Evolutionary conservation across 306 rosid genomes (phyloP).

Genomic region (Myrica gale): DNA sequence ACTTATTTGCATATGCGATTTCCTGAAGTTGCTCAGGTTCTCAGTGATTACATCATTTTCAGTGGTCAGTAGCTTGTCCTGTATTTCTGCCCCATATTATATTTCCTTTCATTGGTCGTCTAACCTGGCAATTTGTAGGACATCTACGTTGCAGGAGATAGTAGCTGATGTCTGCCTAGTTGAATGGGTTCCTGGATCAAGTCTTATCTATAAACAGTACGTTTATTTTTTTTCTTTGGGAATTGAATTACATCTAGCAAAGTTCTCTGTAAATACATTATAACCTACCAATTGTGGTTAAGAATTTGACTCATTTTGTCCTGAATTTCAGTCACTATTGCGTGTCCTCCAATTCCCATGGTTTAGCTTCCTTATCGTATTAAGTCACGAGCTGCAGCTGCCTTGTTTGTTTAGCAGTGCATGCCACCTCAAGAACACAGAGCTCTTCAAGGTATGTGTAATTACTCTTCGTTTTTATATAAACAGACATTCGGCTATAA

Average conservation of each 20-base stretch:
- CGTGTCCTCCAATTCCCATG: constrained; percentile 35
- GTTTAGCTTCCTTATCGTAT: constrained; percentile 26
- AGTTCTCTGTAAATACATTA: constrained; percentile 1
- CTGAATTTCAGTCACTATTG: constrained; percentile 20
- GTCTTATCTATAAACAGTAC: constrained; percentile 15
- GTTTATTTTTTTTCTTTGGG: no score
- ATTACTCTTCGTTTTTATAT: not conserved
- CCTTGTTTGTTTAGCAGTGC: constrained; percentile 19
- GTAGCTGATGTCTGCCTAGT: constrained; percentile 37
- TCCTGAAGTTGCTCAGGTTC: constrained; percentile 63
- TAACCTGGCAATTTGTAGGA: constrained; percentile 33
- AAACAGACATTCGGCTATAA: not conserved
- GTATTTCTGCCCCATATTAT: constrained; percentile 11
- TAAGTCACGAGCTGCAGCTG: constrained; percentile 48
- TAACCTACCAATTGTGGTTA: constrained; percentile 11
- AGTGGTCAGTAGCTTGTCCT: constrained; percentile 45
- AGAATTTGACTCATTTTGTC: not conserved
- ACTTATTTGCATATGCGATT: constrained; percentile 70
- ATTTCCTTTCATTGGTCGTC: constrained; percentile 20
- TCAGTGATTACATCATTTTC: constrained; percentile 30
- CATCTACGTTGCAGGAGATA: constrained; percentile 32
- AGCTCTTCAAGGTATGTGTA: constrained; percentile 52
- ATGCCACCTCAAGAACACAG: constrained; percentile 39
- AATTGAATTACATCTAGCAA: no score
- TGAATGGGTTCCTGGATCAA: constrained; percentile 39